These are phyloP conservation scores for Aspergillus carbonarius DNA, from an alignment of 2,329 filamentous ascomycete species.

Conservation along the genomic window DNA sequence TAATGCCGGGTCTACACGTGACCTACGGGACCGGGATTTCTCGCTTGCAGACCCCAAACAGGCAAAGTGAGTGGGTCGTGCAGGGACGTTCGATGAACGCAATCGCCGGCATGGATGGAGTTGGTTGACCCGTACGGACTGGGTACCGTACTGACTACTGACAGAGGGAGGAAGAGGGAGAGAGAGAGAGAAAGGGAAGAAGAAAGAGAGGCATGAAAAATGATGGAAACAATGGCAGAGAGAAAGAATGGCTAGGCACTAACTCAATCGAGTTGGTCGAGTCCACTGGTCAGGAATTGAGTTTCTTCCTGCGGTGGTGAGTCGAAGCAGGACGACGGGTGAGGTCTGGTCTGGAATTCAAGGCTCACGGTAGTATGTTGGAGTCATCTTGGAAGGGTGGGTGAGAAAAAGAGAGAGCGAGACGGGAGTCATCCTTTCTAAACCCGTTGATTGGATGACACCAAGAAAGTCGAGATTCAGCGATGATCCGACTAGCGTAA, in stretches of 20 bases:
- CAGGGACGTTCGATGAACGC: slow-evolving; percentile 14
- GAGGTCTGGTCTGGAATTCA: neutral
- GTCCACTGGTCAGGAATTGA: neutral
- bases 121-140: no score
- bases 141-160: no score
- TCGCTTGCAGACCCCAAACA: slow-evolving; percentile 16
- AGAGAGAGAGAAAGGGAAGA: neutral
- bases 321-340: neutral
- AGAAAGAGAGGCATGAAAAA: no score
- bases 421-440: neutral
- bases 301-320: neutral
- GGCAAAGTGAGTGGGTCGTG: slow-evolving; percentile 16
- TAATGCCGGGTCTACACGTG: slow-evolving; percentile 11
- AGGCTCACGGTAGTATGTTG: neutral
- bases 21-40: slow-evolving; percentile 3
- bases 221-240: no score
- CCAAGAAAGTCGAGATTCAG: neutral
- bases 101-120: neutral
- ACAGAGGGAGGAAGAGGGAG: neutral
- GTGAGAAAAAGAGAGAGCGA: neutral
- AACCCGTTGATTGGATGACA: neutral
- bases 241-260: no score
- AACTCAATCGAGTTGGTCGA: no score
- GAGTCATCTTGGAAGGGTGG: neutral
- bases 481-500: neutral